phyloP scores from a whole-genome alignment of 805 yeast genomes.

The Saccharomycopsis sp. region DNA sequence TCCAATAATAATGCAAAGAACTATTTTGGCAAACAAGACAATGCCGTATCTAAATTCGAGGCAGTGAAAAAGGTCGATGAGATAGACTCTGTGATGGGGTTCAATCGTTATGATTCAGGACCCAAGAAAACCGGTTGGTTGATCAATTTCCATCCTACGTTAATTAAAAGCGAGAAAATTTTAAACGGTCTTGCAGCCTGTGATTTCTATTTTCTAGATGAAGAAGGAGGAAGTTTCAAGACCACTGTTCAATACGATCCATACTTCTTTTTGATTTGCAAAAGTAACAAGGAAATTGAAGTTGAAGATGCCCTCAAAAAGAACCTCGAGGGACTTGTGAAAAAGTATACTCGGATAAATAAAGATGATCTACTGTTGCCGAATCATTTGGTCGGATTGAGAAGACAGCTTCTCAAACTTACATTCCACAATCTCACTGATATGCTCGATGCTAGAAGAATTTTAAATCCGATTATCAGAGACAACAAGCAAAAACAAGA shows the following conservation, averaged over 20 bases:
- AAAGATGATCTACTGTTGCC: conserved; percentile 81
- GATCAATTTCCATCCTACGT: conserved; percentile 86
- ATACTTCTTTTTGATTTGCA: conserved; percentile 66
- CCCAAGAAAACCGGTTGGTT: conserved; percentile 82
- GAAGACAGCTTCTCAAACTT: conserved; percentile 57
- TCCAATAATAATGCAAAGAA: background rate
- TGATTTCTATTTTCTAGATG: conserved; percentile 89
- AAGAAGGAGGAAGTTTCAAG: conserved; percentile 94
- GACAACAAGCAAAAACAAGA: conserved; percentile 58
- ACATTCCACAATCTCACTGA: conserved; percentile 71
- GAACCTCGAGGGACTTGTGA: conserved; percentile 56
- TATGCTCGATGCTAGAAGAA: conserved; percentile 65
- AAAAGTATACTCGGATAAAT: conserved; percentile 43
- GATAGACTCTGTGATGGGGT: conserved; percentile 82
- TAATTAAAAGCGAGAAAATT: conserved; percentile 51
- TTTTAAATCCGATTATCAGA: conserved; percentile 60
- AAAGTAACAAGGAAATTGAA: conserved; percentile 49
- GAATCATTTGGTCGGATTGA: conserved; percentile 79
- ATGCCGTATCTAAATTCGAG: conserved; percentile 32
- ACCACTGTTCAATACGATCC: conserved; percentile 81
- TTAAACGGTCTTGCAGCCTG: conserved; percentile 79
- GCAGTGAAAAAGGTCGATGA: conserved; percentile 55
- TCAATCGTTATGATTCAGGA: conserved; percentile 69
- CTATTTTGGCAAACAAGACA: conserved; percentile 1
- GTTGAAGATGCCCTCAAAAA: conserved; percentile 80